Conservation (phyloP, 495 filamentous ascomycete genomes). For the Penicillium ochrochloron region DNA sequence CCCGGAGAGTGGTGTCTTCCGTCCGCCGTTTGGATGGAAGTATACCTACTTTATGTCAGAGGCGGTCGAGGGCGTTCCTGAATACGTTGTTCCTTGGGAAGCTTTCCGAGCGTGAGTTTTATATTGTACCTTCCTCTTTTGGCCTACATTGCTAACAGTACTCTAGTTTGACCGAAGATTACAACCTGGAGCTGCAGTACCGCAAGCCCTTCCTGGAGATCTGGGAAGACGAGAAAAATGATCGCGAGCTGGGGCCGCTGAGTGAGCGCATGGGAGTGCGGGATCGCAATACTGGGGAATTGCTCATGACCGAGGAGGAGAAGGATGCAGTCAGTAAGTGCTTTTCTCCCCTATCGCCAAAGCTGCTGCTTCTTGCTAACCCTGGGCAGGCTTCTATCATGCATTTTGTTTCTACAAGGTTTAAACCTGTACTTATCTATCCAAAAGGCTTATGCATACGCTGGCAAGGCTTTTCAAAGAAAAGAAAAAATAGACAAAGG, state of each 20-base stretch:
- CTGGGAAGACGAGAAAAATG: constrained; percentile 87
- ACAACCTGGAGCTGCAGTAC: constrained; percentile 92
- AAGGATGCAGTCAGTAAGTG: constrained; percentile 80
- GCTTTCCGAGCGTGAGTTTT: constrained; percentile 76
- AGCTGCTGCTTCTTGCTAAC: constrained; percentile 17
- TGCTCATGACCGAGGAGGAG: constrained; percentile 77
- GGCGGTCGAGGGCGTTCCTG: constrained; percentile 93
- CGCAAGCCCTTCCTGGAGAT: constrained; percentile 87
- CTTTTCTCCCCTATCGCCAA: neutral
- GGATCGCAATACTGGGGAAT: constrained; percentile 65
- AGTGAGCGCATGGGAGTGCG: constrained; percentile 95
- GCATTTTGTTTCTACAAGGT: constrained; percentile 96
- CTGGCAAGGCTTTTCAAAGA: neutral
- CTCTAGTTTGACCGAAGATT: constrained; percentile 80
- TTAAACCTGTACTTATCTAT: constrained; percentile 38
- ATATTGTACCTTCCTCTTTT: neutral
- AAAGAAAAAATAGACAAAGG: neutral
- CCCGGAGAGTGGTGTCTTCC: constrained; percentile 76
- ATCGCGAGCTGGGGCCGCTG: constrained; percentile 74
- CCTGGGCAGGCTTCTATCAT: constrained; percentile 70
- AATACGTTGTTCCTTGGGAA: constrained; percentile 98
- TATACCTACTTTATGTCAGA: constrained; percentile 96
- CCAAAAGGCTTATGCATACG: neutral
- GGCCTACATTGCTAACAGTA: constrained; percentile 25
- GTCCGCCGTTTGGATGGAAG: constrained; percentile 95